Evolutionary conservation across 1,284 basidiomycete species (phyloP).

Genomic region (Ustanciosporium gigantosporum): DNA sequence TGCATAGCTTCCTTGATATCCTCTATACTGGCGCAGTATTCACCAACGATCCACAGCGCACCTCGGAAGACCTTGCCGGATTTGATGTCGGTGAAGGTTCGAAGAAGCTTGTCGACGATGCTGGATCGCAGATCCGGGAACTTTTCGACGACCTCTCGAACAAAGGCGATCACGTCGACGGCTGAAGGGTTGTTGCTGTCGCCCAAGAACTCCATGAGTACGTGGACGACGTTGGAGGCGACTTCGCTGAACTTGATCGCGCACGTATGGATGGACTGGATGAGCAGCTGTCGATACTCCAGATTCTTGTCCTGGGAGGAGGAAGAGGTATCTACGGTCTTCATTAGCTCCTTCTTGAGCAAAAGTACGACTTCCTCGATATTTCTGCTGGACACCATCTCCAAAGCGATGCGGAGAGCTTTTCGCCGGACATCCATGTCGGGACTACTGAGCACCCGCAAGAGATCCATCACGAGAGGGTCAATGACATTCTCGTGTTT

Average conservation of each 20-base stretch:
- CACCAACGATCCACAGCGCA: constrained; percentile 95
- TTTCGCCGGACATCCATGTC: constrained; percentile 97
- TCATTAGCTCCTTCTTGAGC: constrained; percentile 96
- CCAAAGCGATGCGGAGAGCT: constrained; percentile 84
- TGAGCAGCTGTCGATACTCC: constrained; percentile 93
- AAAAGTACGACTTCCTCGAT: constrained; percentile 97
- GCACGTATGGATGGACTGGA: constrained; percentile 95
- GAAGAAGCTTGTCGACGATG: constrained; percentile 83
- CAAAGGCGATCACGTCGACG: constrained; percentile 92
- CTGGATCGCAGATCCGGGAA: constrained; percentile 84
- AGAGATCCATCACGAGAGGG: constrained; percentile 90
- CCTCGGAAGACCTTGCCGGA: constrained; percentile 97
- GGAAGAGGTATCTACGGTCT: constrained; percentile 69
- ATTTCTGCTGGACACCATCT: constrained; percentile 91
- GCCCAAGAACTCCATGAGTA: constrained; percentile 96
- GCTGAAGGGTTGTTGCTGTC: constrained; percentile 94
- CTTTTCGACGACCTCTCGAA: constrained; percentile 96
- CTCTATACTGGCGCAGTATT: constrained; percentile 68
- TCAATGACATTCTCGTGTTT: constrained; percentile 92
- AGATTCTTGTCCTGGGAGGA: constrained; percentile 67
- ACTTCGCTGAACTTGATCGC: constrained; percentile 98
- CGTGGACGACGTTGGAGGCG: constrained; percentile 91
- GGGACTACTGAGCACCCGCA: constrained; percentile 86
- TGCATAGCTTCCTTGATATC: constrained; percentile 67
- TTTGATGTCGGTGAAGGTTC: constrained; percentile 86